Evolutionary conservation across 805 yeast species (phyloP).

Genomic region (fission yeast (Schizosaccharomyces pombe)): ASM294v3 CU329670.1:3450501-3451000

Average conservation of each 20-base stretch:
- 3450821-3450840: constrained; percentile 5
- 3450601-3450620: neutral
- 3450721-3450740: constrained; percentile 9
- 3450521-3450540: constrained; percentile 6
- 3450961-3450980: neutral
- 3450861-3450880: neutral
- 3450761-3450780: neutral
- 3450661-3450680: constrained; percentile 54
- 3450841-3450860: constrained; percentile 2
- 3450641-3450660: constrained; percentile 16
- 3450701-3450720: constrained; percentile 45
- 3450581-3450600: neutral
- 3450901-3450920: neutral
- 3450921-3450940: neutral
- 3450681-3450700: constrained; percentile 52
- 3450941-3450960: neutral
- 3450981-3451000: constrained; percentile 6
- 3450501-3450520: constrained; percentile 6
- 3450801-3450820: neutral
- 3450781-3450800: neutral
- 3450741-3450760: constrained; percentile 6
- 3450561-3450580: neutral
- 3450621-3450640: constrained; percentile 5
- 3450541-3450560: constrained; percentile 5
- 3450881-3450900: neutral